Evolutionary conservation across 1,284 basidiomycete species (phyloP).

Genomic region (Sporisorium graminicola): DNA sequence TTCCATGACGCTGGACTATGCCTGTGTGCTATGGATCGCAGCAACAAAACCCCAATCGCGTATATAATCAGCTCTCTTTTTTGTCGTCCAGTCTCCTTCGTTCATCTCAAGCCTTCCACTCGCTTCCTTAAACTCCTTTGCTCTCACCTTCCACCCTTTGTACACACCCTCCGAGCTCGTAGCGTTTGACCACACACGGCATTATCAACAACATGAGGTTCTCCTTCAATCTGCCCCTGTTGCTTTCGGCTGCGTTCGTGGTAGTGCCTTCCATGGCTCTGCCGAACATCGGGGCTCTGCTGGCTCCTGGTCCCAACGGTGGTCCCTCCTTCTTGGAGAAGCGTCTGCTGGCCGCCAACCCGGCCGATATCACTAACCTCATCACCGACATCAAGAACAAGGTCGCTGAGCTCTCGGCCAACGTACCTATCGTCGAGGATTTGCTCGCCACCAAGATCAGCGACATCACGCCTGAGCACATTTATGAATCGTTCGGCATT

Average conservation of each 20-base stretch:
- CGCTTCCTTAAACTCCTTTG: too few species aligned
- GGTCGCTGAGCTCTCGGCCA: slow-evolving; percentile 7
- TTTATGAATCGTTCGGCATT: slow-evolving; percentile 20
- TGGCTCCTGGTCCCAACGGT: slow-evolving; percentile 24
- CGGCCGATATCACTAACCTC: slow-evolving; percentile 6
- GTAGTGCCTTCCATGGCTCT: slow-evolving; percentile 10
- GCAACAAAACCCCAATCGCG: too few species aligned
- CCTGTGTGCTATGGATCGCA: too few species aligned
- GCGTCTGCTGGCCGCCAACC: slow-evolving; percentile 14
- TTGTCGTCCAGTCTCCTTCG: too few species aligned
- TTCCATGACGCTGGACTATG: too few species aligned
- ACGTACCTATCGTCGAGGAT: background rate
- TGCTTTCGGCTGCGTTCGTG: slow-evolving; percentile 11
- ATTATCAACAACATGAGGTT: slow-evolving; percentile 18
- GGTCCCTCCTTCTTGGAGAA: slow-evolving; percentile 22
- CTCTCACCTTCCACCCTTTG: too few species aligned
- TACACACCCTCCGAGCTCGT: too few species aligned
- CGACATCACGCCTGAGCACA: slow-evolving; percentile 22
- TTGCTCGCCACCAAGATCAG: slow-evolving; percentile 15
- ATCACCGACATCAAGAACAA: slow-evolving; percentile 13
- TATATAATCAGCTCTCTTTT: too few species aligned
- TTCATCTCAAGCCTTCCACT: too few species aligned
- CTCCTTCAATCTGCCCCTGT: slow-evolving; percentile 5
- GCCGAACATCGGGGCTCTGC: slow-evolving; percentile 23
- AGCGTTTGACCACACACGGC: too few species aligned